Conservation (phyloP, 208 protist genomes). For the Crithidia acanthocephali region DNA sequence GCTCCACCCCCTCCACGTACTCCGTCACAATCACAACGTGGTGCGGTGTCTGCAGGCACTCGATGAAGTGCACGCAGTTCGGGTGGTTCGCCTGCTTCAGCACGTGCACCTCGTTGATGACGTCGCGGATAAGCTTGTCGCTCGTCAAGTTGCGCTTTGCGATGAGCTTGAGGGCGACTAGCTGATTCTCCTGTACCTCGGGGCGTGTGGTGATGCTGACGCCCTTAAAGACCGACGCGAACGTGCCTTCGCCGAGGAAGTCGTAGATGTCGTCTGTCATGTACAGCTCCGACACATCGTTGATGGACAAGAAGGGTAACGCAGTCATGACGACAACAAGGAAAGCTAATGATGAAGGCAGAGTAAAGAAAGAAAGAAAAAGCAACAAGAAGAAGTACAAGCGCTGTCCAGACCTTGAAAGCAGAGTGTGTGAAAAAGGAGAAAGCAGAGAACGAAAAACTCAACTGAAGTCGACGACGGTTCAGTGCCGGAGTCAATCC, state of each 20-base stretch:
- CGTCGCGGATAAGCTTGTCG: conserved; percentile 68
- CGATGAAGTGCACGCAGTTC: conserved; percentile 75
- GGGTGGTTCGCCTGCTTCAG: conserved; percentile 61
- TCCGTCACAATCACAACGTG: conserved; percentile 90
- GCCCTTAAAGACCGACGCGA: conserved; percentile 82
- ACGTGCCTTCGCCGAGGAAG: conserved; percentile 83
- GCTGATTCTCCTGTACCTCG: conserved; percentile 40
- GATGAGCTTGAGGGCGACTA: conserved; percentile 87
- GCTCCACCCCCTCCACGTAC: conserved; percentile 78
- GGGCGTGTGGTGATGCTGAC: conserved; percentile 48
- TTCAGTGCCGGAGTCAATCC: background rate
- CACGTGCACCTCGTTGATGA: conserved; percentile 86
- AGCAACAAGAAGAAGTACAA: conserved; percentile 1
- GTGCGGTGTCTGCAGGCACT: conserved; percentile 76
- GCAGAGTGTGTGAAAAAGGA: background rate
- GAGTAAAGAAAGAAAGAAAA: conserved; percentile 2
- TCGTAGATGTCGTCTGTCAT: conserved; percentile 83
- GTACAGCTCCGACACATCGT: conserved; percentile 68
- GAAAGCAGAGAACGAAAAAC: background rate
- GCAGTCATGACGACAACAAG: conserved; percentile 8
- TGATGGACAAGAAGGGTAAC: conserved; percentile 63
- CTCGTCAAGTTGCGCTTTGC: conserved; percentile 67
- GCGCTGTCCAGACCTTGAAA: no score
- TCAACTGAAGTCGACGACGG: background rate
- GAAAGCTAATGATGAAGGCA: background rate